phyloP scores from a whole-genome alignment of 2,329 filamentous ascomycete genomes.

The Pyrenophora tritici-repentis region DNA sequence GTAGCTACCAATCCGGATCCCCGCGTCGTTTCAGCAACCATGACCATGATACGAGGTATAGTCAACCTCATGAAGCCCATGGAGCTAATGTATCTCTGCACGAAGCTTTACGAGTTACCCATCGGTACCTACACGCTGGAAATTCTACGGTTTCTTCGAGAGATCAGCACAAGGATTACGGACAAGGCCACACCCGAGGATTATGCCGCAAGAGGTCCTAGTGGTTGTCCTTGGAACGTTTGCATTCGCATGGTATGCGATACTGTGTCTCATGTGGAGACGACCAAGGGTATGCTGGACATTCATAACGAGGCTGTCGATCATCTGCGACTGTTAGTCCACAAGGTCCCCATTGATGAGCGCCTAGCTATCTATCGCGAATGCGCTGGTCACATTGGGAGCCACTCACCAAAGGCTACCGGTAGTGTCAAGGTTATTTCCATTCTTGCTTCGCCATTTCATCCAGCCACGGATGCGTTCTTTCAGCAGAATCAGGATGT shows the following conservation, averaged over 20 bases:
- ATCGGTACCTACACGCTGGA: constrained; percentile 38
- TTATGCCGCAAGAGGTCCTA: constrained; percentile 17
- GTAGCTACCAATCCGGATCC: constrained; percentile 82
- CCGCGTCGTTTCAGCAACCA: constrained; percentile 78
- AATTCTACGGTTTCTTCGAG: constrained; percentile 38
- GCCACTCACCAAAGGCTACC: constrained; percentile 66
- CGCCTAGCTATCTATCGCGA: constrained; percentile 66
- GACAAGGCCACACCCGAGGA: constrained; percentile 15
- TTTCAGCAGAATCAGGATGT: constrained; percentile 35
- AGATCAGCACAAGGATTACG: constrained; percentile 30
- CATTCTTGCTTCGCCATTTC: constrained; percentile 32
- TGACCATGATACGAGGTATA: constrained; percentile 65
- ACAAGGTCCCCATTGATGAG: constrained; percentile 61
- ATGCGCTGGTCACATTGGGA: constrained; percentile 71
- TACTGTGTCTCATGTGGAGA: constrained; percentile 62
- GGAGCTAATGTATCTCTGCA: constrained; percentile 65
- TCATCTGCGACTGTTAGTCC: constrained; percentile 66
- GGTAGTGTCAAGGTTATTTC: constrained; percentile 71
- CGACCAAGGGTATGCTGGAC: constrained; percentile 62
- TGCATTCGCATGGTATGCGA: constrained; percentile 74
- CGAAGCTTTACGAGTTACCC: constrained; percentile 64
- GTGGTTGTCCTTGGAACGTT: constrained; percentile 56
- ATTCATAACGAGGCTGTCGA: constrained; percentile 67
- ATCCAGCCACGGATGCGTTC: constrained; percentile 24
- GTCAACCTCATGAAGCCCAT: constrained; percentile 50